Base-by-base conservation (phyloP, 2,329 filamentous ascomycete species). In the Arthrobotrys conoides region DNA sequence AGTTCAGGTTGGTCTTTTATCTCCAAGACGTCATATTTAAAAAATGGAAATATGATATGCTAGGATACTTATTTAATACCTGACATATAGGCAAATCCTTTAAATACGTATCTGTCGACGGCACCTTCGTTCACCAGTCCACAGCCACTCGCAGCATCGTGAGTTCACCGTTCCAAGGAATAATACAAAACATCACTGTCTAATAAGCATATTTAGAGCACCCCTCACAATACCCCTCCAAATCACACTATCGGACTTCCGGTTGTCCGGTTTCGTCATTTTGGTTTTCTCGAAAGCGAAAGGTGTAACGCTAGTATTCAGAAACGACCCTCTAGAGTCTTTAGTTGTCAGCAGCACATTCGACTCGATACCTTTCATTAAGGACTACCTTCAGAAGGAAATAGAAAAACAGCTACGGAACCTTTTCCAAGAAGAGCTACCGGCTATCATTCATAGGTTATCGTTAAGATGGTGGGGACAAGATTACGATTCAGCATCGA, bases 261-360 rank as follows among this genome's bases (percentile, higher is more conserved):
- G 96, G 83, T 87, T 99, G 64, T 97, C 94, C 3, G 96, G 95
- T 10, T 98, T 99, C 84, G 96, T 99, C 81, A 97, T 99, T 75
- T 85, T 99, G 63, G 96, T 99, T 79, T 99, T 99, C 84, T 98
- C 95, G 2, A 95, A 94, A 84, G 94, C 97, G 86, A 99, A 99
- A 84, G 96, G 96, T 20, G 88, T 99, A 72, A 99, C 96, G 0
- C 88, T 99, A 59, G 96, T 99, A 53, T 99, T 99, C 84, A 91
- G 96, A 82, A 98, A 99, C 88, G 96, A 99, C 84, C 96, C 96
- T 3, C 90, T 99, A 79, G 96, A 99, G 84, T 97, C 95, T 3
- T 90, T 99, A 83, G 98, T 97, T 86, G 96, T 99, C 81, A 98
- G 95, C 0, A 98, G 95, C 81, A 99, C 96, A 53, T 99, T 99